phyloP scores from a whole-genome alignment of 768 basidiomycete genomes.

The Strobilomyces dryophilus region DNA sequence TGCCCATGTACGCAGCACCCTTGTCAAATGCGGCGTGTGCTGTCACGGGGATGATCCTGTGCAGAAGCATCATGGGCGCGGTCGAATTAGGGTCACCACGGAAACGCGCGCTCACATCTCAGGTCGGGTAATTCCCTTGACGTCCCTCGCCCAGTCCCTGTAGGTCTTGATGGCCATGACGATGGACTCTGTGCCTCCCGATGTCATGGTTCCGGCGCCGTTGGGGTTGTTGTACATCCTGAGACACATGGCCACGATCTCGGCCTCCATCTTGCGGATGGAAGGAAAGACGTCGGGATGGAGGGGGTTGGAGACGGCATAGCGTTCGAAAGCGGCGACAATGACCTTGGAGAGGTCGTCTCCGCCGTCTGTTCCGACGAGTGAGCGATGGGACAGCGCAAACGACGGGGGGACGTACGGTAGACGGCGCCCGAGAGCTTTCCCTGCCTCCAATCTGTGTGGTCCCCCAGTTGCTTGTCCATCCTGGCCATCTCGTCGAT shows the following conservation, averaged over 20 bases:
- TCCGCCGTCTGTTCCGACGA: constrained; percentile 59
- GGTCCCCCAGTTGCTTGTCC: constrained; percentile 47
- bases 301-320: constrained; percentile 83
- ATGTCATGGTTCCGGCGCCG: constrained; percentile 54
- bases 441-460: constrained; percentile 60
- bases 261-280: constrained; percentile 97
- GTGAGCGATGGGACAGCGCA: too few species aligned
- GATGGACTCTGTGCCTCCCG: constrained; percentile 94
- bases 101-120: constrained; percentile 55
- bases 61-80: too few species aligned
- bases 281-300: constrained; percentile 41
- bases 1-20: too few species aligned
- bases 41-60: too few species aligned
- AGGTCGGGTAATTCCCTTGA: too few species aligned
- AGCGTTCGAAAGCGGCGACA: constrained; percentile 74
- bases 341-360: constrained; percentile 77
- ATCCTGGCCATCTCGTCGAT: too few species aligned
- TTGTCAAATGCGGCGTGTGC: too few species aligned
- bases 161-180: too few species aligned
- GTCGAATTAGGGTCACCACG: too few species aligned
- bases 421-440: constrained; percentile 81
- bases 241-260: constrained; percentile 52
- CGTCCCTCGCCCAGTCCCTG: too few species aligned
- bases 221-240: too few species aligned
- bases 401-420: constrained; percentile 43